Evolutionary conservation across 345 rosid species (phyloP), one percentile per base, ranked within the genome.

Genomic region (Citrus medica): DNA sequence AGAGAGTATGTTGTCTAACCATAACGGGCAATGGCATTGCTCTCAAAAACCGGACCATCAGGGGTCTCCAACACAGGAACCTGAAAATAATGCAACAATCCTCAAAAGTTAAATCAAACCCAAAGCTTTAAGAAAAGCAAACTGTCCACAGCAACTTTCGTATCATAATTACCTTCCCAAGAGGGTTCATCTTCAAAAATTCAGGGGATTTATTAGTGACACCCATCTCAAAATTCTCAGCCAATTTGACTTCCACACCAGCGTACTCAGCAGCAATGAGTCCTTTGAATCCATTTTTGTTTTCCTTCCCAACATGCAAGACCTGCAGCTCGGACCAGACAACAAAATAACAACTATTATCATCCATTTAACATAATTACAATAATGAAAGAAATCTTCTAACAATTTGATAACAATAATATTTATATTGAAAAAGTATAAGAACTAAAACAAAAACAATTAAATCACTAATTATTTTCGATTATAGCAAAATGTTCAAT

Each of bases 1-100:
- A 1, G n/a, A 33, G 13, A 28, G 56, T 59, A 59, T 24, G n/a
- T 40, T 32, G 28, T 65, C 82, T 84, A 74, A 97, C 99, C 98
- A 67, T 92, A 94, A 5, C 97, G 92, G 17, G 98, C 91, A 68
- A 97, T 94, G 27, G 99, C 95, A 88, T 97, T 97, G 93, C 99
- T 97, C 91, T 97, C 98, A 61, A 92, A 94, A 5, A 97, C 48
- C 16, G 94, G 81, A 71, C 98, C 98, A 27, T 97, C 96, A 1
- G 98, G 96, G 37, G 99, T 97, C 87, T 97, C 93, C 89, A 97
- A 83, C 78, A 97, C 94, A 16, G 98, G 99, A 85, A 97, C 90
- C 98, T 94, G 80, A 10, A 77, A 80, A 77, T 7, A 40, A 37
- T 0, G 55, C 7, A 72, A 21, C 1, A 27, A 30, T 33, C 19